phyloP scores from a whole-genome alignment of 2,329 filamentous ascomycete species.

The Talaromyces rugulosus region DNA sequence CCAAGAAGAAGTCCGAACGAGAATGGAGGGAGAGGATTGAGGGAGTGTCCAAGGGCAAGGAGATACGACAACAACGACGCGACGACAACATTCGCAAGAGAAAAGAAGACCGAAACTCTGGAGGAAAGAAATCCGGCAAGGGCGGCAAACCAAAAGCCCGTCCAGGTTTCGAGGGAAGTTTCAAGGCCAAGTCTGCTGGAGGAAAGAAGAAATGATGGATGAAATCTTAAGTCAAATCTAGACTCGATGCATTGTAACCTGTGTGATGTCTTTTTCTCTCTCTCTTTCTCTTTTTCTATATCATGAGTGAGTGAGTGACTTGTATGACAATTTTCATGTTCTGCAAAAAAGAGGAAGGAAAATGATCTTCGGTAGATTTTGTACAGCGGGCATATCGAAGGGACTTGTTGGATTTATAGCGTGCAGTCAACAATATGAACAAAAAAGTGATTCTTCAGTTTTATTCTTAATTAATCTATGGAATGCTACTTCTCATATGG shows the following conservation, averaged over 20 bases:
- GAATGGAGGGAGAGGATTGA: slow-evolving; percentile 75
- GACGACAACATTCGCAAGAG: slow-evolving; percentile 73
- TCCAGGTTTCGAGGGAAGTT: slow-evolving; percentile 69
- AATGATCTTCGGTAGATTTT: not conserved
- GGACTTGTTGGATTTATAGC: not conserved
- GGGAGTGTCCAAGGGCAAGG: slow-evolving; percentile 69
- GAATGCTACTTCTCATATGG: not conserved
- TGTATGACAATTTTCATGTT: not conserved
- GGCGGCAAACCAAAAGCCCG: slow-evolving; percentile 49
- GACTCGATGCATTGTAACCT: not conserved
- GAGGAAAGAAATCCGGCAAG: slow-evolving; percentile 48
- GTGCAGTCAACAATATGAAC: not conserved
- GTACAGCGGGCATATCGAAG: not conserved
- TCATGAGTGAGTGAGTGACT: not conserved
- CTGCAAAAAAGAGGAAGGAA: not conserved
- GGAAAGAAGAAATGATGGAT: slow-evolving; percentile 27
- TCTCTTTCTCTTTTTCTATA: not conserved
- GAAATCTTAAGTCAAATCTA: not conserved
- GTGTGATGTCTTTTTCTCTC: not conserved
- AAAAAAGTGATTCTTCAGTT: not conserved
- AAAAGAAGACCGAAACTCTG: slow-evolving; percentile 57
- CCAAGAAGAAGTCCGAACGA: slow-evolving; percentile 86
- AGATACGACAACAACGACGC: slow-evolving; percentile 75
- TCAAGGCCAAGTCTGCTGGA: slow-evolving; percentile 52
- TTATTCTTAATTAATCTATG: not conserved